Evolutionary conservation across 1,284 basidiomycete species (phyloP), one percentile per base, ranked within the genome.

Genomic region (Cyathus pygmaeus): DNA sequence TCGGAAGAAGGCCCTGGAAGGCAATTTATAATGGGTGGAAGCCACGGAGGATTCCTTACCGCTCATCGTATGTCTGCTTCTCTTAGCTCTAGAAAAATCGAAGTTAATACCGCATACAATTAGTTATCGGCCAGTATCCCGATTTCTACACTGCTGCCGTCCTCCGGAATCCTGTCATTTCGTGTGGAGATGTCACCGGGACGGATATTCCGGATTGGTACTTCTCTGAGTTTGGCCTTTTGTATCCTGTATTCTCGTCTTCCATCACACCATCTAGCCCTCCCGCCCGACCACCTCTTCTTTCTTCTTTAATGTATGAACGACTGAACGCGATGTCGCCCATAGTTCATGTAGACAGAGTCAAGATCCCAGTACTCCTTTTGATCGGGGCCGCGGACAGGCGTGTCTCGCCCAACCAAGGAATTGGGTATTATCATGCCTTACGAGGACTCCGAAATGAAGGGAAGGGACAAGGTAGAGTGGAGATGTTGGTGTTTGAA

Each of bases 141-240:
- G 81, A 84, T 31, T 71, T 84, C 26, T 93, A 90, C 75, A 83
- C 81, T 10, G 90, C 89, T 0, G 86, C 86, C 0, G 82, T 86
- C 39, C 66, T 92, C 55, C 84, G 89, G 49, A 94, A 94, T 67
- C 92, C 92, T 0, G 92, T 93, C 59, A 88, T 87, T 52, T 85
- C 87, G 11, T 79, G 79, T 0, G 87, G 87, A 6, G 85, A 88
- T 44, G 76, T 87, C 24, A 76, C 83, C 1, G 79, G 79, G 50
- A 85, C 84, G 1, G 92, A 94, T 65, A 93, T 93, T 44, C 85
- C 89, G 3, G 92, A 93, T 67, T 93, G 91, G 91, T 85, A 85
- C 44, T 89, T 82, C 66, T 70, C 76, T 15, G 91, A 93, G 73
- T 87, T 88, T 56, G 87, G 83, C 1, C 60, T 87, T 3, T 64